Conservation (phyloP, 148 eudicot genomes). For the Amaranthus cruentus region DNA sequence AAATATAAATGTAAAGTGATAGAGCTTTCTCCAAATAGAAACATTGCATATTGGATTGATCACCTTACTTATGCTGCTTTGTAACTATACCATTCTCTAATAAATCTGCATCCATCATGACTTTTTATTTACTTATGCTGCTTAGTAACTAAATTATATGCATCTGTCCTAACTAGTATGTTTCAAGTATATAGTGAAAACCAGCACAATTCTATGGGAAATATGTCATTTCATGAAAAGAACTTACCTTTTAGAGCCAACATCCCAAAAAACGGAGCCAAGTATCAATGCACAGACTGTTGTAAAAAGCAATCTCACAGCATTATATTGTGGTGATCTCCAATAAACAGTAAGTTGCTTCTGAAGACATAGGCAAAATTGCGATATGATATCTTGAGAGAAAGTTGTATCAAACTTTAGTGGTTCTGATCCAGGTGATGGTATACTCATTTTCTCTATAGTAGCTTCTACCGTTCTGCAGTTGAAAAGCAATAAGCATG, state of each 20-base stretch:
- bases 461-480: conserved; percentile 62
- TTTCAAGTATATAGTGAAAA: neutral
- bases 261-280: conserved; percentile 70
- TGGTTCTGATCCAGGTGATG: conserved; percentile 51
- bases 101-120: too few relatives aligned
- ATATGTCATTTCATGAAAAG: neutral
- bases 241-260: conserved; percentile 69
- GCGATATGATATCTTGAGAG: conserved; percentile 50
- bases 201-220: neutral
- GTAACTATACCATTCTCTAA: neutral
- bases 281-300: conserved; percentile 50
- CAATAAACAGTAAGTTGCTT: conserved; percentile 78
- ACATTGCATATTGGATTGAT: neutral
- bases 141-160: neutral
- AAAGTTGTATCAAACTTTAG: conserved; percentile 48
- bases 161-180: conserved; percentile 1
- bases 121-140: too few relatives aligned
- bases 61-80: neutral
- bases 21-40: neutral
- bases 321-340: conserved; percentile 86
- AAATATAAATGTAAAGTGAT: neutral
- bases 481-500: neutral
- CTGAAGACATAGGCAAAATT: conserved; percentile 61
- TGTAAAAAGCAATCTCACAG: conserved; percentile 69
- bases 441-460: conserved; percentile 47